These are phyloP conservation scores for maize (Zea mays) DNA, from an alignment of 176 grass and related monocot genomes.

Conservation along the genomic window DNA sequence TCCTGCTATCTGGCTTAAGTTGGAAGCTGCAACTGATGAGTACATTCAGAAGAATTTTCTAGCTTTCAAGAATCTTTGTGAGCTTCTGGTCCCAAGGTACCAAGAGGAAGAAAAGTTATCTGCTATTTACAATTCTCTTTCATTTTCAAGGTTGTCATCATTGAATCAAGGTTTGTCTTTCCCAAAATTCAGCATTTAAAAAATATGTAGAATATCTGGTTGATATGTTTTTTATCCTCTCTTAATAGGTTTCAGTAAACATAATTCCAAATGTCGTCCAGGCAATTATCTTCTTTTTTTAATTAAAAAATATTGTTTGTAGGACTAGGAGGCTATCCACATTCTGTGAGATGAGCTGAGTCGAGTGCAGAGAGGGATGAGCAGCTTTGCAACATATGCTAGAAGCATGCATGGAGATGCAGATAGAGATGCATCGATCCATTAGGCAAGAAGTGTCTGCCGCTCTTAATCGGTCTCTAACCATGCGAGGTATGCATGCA, in stretches of 20 bases:
- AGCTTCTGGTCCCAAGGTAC: constrained; percentile 75
- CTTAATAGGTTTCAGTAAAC: constrained; percentile 58
- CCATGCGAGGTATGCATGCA: constrained; percentile 54
- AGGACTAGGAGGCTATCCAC: constrained; percentile 78
- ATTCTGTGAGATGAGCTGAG: constrained; percentile 72
- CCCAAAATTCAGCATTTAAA: background rate
- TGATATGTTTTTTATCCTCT: constrained; percentile 28
- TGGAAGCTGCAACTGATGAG: constrained; percentile 92
- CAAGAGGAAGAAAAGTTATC: constrained; percentile 64
- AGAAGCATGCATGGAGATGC: constrained; percentile 92
- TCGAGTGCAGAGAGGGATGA: constrained; percentile 71
- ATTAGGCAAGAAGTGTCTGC: constrained; percentile 82
- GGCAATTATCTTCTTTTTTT: no score
- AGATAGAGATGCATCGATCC: constrained; percentile 79
- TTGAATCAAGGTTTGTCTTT: constrained; percentile 68
- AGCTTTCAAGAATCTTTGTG: constrained; percentile 81
- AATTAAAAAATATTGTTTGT: no score
- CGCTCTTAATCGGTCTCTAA: constrained; percentile 59
- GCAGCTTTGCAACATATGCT: constrained; percentile 68
- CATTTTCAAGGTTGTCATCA: constrained; percentile 58
- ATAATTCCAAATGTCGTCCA: constrained; percentile 2
- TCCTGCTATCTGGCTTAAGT: constrained; percentile 84
- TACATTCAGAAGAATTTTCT: constrained; percentile 80
- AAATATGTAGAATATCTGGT: constrained; percentile 1
- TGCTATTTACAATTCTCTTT: constrained; percentile 68